Evolutionary conservation across 805 yeast species (phyloP).

Genomic region (Myxozyma kluyveri): DNA sequence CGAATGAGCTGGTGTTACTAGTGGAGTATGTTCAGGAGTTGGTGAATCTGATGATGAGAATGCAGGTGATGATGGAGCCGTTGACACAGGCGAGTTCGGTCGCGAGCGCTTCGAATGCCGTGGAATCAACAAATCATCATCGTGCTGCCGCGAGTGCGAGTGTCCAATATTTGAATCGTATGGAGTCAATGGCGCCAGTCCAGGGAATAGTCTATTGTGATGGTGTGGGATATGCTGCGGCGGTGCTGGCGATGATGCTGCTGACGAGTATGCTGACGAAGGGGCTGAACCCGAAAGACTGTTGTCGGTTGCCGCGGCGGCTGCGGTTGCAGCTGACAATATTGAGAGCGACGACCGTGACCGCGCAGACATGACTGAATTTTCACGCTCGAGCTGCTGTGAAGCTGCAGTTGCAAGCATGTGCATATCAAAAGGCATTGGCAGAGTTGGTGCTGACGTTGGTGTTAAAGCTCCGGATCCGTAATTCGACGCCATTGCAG

Average conservation of each 20-base stretch:
- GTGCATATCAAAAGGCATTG: conserved; percentile 41
- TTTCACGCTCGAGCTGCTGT: conserved; percentile 43
- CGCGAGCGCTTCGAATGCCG: conserved; percentile 41
- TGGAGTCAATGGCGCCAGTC: conserved; percentile 25
- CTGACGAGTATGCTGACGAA: neutral
- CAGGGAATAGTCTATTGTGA: conserved; percentile 20
- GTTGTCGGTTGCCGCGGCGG: conserved; percentile 5
- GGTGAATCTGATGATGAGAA: conserved; percentile 27
- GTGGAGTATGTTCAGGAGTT: conserved; percentile 41
- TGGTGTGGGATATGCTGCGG: conserved; percentile 30
- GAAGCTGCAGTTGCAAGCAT: conserved; percentile 47
- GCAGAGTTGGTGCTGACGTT: conserved; percentile 2
- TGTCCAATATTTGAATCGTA: conserved; percentile 18
- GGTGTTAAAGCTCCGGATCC: conserved; percentile 16
- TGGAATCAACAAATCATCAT: conserved; percentile 31
- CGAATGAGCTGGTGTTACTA: conserved; percentile 47
- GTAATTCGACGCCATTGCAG: neutral
- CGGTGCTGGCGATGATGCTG: conserved; percentile 8
- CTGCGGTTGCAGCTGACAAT: conserved; percentile 21
- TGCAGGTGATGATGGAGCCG: conserved; percentile 46
- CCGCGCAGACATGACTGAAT: conserved; percentile 19
- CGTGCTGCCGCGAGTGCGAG: conserved; percentile 28
- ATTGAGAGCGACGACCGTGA: conserved; percentile 28
- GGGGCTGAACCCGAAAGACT: neutral
- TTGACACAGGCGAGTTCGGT: conserved; percentile 44